These are phyloP conservation scores for Vishniacozyma victoriae DNA, from an alignment of 768 basidiomycete genomes.

Conservation along the genomic window DNA sequence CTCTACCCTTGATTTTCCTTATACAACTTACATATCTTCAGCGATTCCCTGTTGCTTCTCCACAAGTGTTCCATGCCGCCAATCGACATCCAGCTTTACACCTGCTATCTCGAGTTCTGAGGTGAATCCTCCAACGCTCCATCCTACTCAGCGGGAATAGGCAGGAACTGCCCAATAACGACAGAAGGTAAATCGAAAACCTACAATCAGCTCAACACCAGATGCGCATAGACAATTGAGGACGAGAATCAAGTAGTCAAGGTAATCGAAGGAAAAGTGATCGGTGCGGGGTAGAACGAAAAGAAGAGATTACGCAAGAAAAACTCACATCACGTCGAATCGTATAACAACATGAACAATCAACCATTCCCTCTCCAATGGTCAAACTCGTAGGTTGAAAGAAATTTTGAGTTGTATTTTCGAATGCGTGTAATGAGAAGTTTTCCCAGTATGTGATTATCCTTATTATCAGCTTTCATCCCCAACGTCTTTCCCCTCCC, in stretches of 20 bases:
- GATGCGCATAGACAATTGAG: background rate
- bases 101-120: no score
- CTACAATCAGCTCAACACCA: background rate
- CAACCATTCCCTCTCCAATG: conserved; percentile 64
- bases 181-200: conserved; percentile 30
- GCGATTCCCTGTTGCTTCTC: no score
- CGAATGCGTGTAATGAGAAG: conserved; percentile 93
- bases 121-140: background rate
- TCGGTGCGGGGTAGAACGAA: no score
- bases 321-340: conserved; percentile 66
- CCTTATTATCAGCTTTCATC: no score
- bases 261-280: no score
- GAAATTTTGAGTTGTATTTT: conserved; percentile 92
- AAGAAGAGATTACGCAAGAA: no score
- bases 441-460: conserved; percentile 62
- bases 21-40: no score
- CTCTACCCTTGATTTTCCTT: no score
- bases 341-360: conserved; percentile 91
- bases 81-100: no score
- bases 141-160: conserved; percentile 13
- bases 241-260: background rate
- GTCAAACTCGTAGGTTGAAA: conserved; percentile 87
- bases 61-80: no score
- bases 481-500: no score
- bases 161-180: conserved; percentile 33